Evolutionary conservation across 140 eudicot genomes (phyloP), one percentile per base, ranked within the genome.

Genomic region (Senecio squalidus): DNA sequence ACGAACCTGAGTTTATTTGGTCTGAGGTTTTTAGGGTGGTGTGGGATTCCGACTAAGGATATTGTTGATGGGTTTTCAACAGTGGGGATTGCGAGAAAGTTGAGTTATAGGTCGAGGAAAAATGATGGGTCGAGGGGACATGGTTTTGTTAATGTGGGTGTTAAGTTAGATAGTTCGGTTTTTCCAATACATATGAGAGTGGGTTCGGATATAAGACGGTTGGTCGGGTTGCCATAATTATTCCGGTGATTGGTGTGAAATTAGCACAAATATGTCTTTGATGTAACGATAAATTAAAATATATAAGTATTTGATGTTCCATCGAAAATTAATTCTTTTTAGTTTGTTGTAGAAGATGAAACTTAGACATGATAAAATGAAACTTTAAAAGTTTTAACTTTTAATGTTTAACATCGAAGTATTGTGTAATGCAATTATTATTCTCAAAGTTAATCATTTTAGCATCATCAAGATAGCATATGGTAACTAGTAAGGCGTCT

Each of bases 111-210:
- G 69, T 24, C 82, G 33, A 40, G 86, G 71, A 70, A 54, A 2
- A 79, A 67, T 38, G 90, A 85, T 30, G 95, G 95, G 30, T 68
- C 86, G 0, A 78, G 78, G 60, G 82, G 82, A 13, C 65, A 76
- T 66, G 94, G 94, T 15, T 72, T 85, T 31, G 76, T 85, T 16
- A 76, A 79, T 62, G 77, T 85, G 71, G 61, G 63, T 22, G 81
- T 82, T 11, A 82, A 52, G 52, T 18, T 85, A 61, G 62, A 66
- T 6, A 62, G 73, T 11, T 69, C 66, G 4, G 16, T 39, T 23
- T 34, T 52, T 16, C 47, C 18, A 29, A 69, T 41, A 22, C 62
- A 2, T 5, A 49, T 48, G 58, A 63, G 48, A 16, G 27, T 16
- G 8, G 65, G 18, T 14, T 14, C 46, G 0, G 53, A 9, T 47